These are phyloP conservation scores for Carex arenaria DNA, from an alignment of 202 grass and related monocot species.

Conservation along the genomic window DNA sequence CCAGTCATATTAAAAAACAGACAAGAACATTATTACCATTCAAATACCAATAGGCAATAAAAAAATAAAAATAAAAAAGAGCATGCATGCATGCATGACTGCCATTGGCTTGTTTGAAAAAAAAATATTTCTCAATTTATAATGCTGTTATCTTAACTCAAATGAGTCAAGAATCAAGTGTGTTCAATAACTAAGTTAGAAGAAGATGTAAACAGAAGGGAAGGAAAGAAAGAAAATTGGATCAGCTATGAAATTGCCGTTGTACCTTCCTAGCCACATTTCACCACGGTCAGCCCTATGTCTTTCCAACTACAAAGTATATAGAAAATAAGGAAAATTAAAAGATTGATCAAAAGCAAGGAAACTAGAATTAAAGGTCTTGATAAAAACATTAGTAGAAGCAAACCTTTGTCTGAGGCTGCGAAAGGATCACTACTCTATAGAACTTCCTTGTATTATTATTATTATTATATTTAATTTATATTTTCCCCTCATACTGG, in stretches of 20 bases:
- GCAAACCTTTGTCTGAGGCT: background rate
- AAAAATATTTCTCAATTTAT: background rate
- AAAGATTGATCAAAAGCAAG: background rate
- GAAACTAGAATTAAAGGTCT: background rate
- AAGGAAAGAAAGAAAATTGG: background rate
- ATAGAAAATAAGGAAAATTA: background rate
- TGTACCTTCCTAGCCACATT: background rate
- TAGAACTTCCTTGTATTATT: background rate
- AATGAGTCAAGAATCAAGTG: background rate
- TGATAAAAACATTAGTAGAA: background rate
- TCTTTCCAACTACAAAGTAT: background rate
- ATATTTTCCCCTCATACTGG: conserved; percentile 90
- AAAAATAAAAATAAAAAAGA: background rate
- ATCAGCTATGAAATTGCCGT: background rate
- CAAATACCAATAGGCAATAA: background rate
- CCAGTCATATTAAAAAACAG: background rate
- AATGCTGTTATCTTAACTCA: background rate
- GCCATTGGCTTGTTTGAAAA: background rate
- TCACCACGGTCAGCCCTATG: background rate
- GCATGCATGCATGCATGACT: background rate
- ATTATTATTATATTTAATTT: conserved; percentile 11
- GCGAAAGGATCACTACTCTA: background rate
- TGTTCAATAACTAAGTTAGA: background rate
- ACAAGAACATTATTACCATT: background rate
- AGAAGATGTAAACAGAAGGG: background rate